Evolutionary conservation across 345 rosid genomes (phyloP).

Genomic region (Sapria himalayana): DNA sequence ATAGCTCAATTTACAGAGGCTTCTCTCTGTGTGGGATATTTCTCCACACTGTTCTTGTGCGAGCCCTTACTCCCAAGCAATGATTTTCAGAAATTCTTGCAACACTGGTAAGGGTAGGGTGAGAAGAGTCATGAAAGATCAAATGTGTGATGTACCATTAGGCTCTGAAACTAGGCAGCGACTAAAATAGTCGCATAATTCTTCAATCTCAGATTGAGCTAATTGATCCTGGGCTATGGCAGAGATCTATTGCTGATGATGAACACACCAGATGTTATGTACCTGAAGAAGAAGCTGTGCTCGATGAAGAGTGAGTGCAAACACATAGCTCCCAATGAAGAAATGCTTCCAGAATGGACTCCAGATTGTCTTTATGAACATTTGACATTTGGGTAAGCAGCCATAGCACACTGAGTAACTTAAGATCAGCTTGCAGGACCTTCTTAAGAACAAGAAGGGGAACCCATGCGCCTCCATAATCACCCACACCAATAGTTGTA

Average conservation of each 20-base stretch:
- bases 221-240: slow-evolving; percentile 62
- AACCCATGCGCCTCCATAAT: slow-evolving; percentile 99
- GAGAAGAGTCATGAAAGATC: slow-evolving; percentile 96
- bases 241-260: slow-evolving; percentile 53
- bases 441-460: slow-evolving; percentile 98
- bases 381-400: slow-evolving; percentile 84
- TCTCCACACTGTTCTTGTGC: slow-evolving; percentile 64
- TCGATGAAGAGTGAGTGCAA: slow-evolving; percentile 92
- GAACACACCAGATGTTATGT: slow-evolving; percentile 80
- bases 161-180: slow-evolving; percentile 97
- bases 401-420: slow-evolving; percentile 95
- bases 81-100: slow-evolving; percentile 78
- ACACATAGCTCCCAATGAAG: slow-evolving; percentile 69
- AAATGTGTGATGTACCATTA: slow-evolving; percentile 90
- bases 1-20: slow-evolving; percentile 72
- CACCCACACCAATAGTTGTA: slow-evolving; percentile 96
- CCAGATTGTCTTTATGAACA: slow-evolving; percentile 84
- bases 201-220: slow-evolving; percentile 67
- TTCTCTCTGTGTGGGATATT: slow-evolving; percentile 67
- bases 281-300: slow-evolving; percentile 98
- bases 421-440: slow-evolving; percentile 84
- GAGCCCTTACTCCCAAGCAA: slow-evolving; percentile 93
- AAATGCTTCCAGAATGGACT: slow-evolving; percentile 58
- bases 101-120: slow-evolving; percentile 81
- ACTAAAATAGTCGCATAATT: slow-evolving; percentile 95